Evolutionary conservation across 352 stramenopile genomes (phyloP).

Genomic region (Globisporangium middletonii): DNA sequence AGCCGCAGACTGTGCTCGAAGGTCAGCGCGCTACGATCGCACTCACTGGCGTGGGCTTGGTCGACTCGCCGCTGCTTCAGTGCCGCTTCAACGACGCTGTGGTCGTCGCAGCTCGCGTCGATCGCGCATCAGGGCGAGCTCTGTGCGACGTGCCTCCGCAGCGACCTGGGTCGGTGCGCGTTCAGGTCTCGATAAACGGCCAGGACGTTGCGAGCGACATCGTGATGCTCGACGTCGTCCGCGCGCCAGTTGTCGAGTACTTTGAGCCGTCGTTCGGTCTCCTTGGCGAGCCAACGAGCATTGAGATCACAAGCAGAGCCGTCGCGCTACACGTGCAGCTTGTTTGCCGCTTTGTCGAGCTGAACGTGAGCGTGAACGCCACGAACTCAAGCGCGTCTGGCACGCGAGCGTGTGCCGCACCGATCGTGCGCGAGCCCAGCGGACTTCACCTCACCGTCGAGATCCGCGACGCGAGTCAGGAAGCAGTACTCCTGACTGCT

Average conservation of each 20-base stretch:
- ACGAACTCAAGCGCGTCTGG: neutral
- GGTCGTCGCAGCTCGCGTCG: neutral
- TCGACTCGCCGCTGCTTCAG: constrained; percentile 9
- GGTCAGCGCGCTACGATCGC: neutral
- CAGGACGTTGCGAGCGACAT: constrained; percentile 29
- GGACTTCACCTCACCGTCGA: constrained; percentile 7
- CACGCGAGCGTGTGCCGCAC: neutral
- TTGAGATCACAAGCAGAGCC: constrained; percentile 22
- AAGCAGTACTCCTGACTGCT: constrained; percentile 16
- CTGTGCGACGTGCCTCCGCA: constrained; percentile 7
- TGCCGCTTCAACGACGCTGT: constrained; percentile 4
- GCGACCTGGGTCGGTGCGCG: neutral
- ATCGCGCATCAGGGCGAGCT: neutral
- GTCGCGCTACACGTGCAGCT: constrained; percentile 18
- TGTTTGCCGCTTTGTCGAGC: constrained; percentile 16
- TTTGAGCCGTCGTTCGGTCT: constrained; percentile 14
- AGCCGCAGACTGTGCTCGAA: constrained; percentile 3
- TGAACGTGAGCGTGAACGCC: constrained; percentile 1
- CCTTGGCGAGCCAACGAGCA: constrained; percentile 11
- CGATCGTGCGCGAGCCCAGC: neutral
- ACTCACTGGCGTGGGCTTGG: constrained; percentile 6
- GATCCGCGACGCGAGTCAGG: constrained; percentile 22
- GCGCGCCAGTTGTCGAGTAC: constrained; percentile 18
- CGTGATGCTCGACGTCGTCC: constrained; percentile 6
- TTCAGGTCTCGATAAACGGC: constrained; percentile 29